phyloP scores from a whole-genome alignment of 441 rosid species.

The Daphne laureola region DNA sequence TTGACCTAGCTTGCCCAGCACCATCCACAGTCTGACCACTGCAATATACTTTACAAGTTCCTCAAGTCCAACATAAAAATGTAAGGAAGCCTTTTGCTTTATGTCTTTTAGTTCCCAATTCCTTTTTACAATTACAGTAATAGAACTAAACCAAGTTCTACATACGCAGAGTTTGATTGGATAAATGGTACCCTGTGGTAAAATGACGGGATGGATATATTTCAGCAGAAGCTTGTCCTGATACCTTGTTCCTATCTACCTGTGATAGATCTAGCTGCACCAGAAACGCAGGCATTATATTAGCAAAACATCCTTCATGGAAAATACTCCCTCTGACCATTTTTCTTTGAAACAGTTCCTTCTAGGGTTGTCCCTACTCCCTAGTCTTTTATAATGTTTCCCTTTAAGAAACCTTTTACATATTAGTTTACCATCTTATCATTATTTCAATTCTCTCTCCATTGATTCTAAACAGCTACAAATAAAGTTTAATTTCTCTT shows the following conservation, averaged over 20 bases:
- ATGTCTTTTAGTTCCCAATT: too few relatives aligned
- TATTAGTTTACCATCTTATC: too few relatives aligned
- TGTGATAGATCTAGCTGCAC: constrained; percentile 68
- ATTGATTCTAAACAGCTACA: too few relatives aligned
- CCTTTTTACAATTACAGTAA: too few relatives aligned
- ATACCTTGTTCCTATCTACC: constrained; percentile 70
- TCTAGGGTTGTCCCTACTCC: too few relatives aligned
- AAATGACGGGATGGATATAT: constrained; percentile 28
- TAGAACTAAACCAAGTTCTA: constrained; percentile 7
- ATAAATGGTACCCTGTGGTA: constrained; percentile 32
- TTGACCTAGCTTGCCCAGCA: constrained; percentile 26
- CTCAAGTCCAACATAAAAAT: constrained; percentile 18
- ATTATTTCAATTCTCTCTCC: too few relatives aligned
- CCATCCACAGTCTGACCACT: constrained; percentile 36
- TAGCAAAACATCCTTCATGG: constrained; percentile 11
- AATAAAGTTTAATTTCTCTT: too few relatives aligned
- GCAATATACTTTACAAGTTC: constrained; percentile 15
- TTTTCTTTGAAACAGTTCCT: too few relatives aligned
- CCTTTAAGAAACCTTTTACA: too few relatives aligned
- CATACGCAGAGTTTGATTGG: constrained; percentile 11
- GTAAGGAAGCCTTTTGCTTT: not conserved
- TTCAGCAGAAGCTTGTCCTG: constrained; percentile 83
- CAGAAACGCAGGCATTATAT: constrained; percentile 13
- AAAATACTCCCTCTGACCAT: not conserved
- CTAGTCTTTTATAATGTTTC: too few relatives aligned